Evolutionary conservation across 192 early-diverging fungal species (phyloP), one percentile per base, ranked within the genome.

Genomic region (Entomortierella lignicola): DNA sequence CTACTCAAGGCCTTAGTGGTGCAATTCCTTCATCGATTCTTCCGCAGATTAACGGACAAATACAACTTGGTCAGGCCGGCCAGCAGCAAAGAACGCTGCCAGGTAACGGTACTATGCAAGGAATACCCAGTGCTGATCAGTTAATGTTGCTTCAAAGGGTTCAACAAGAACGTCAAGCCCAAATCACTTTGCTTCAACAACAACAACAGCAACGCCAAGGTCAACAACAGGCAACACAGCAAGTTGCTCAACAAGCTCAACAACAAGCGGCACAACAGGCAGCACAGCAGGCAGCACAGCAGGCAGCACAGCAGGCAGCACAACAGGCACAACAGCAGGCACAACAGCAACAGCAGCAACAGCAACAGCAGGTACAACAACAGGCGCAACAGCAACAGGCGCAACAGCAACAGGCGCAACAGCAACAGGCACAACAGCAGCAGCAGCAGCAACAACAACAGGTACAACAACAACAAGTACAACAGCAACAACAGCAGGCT

Each of bases 131-230:
- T 59, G 63, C 57, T 7, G 67, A 69, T 21, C 74, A 72, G 39
- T 30, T 69, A 12, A 30, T 63, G n/a, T 53, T 64, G 8, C 55
- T 79, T 34, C 71, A 74, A 20, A 63, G 66, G 4, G 56, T 44
- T 30, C 64, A 69, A 32, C 66, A 80, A 61, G 64, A 71, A 26
- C 60, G 61, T 12, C 82, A 84, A 66, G 62, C 59, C 4, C 81
- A 77, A 48, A n/a, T 58, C 15, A 25, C 60, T 0, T 52, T 63
- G 1, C 64, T 71, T 21, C 54, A 65, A 20, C 71, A 65, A 21
- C 71, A 72, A 39, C 63, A 69, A n/a, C 70, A 70, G 60, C 37
- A 70, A 23, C 59, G 68, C 13, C 66, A 62, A 42, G 39, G 60
- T 31, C 58, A 54, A 15, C 63, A 55, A 47, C 44, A 47, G 20